Evolutionary conservation across 2,329 filamentous ascomycete species (phyloP).

Genomic region (Eurotiales sp.): DNA sequence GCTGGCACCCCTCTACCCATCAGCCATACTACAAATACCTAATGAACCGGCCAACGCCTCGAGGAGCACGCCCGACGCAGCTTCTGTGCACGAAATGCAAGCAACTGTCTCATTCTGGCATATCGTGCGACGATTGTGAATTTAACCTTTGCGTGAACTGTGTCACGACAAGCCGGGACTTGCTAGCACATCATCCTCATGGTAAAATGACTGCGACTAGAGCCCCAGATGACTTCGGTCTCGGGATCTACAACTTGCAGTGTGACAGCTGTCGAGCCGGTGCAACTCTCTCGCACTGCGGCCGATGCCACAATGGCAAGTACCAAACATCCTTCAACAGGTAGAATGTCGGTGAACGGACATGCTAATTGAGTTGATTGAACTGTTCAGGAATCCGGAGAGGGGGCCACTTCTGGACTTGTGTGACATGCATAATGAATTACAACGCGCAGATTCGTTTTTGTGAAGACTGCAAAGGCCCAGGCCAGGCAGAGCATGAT

Average conservation of each 20-base stretch:
- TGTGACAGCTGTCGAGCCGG: slow-evolving; percentile 10
- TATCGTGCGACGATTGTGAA: slow-evolving; percentile 11
- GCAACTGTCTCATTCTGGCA: slow-evolving; percentile 8
- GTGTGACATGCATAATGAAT: slow-evolving; percentile 14
- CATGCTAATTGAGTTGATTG: background rate
- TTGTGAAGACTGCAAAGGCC: slow-evolving; percentile 9
- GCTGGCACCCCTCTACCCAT: slow-evolving; percentile 9
- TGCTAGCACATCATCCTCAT: slow-evolving; percentile 8
- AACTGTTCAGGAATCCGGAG: slow-evolving; percentile 3
- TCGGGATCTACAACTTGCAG: slow-evolving; percentile 7
- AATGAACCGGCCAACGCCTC: slow-evolving; percentile 8
- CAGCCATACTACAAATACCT: slow-evolving; percentile 14
- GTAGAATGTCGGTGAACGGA: too few species aligned
- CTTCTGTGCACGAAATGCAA: slow-evolving; percentile 12
- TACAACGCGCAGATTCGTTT: slow-evolving; percentile 15
- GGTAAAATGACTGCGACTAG: slow-evolving; percentile 9
- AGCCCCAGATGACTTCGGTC: slow-evolving; percentile 12
- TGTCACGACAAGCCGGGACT: slow-evolving; percentile 7
- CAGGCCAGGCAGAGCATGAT: slow-evolving; percentile 10
- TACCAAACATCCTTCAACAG: background rate
- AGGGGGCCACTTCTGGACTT: slow-evolving; percentile 12
- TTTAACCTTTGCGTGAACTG: slow-evolving; percentile 14
- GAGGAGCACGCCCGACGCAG: slow-evolving; percentile 6
- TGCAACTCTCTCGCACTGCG: slow-evolving; percentile 13
- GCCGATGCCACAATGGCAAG: slow-evolving; percentile 11